These are phyloP conservation scores for Neurospora sp. DNA, from an alignment of 2,329 filamentous ascomycete species.

Conservation along the genomic window DNA sequence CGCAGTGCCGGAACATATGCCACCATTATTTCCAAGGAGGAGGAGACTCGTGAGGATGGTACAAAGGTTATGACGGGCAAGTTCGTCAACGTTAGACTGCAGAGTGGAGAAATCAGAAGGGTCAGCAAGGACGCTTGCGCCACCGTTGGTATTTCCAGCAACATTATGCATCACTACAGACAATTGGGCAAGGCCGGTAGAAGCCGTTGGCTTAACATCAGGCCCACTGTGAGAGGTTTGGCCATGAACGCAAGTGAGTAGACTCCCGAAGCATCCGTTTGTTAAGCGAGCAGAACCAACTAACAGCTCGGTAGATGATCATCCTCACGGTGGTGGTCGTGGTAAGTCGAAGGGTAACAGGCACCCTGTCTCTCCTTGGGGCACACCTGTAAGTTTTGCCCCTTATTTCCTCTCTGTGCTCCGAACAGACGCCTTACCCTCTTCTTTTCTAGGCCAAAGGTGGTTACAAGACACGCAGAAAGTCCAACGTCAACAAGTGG, in stretches of 20 bases:
- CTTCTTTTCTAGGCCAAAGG: conserved; percentile 53
- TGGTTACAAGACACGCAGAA: conserved; percentile 85
- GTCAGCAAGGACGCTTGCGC: conserved; percentile 90
- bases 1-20: conserved; percentile 90
- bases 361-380: conserved; percentile 92
- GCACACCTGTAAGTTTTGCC: conserved; percentile 65
- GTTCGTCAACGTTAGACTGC: conserved; percentile 75
- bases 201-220: conserved; percentile 85
- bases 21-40: conserved; percentile 80
- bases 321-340: conserved; percentile 97
- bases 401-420: neutral
- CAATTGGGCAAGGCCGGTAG: conserved; percentile 93
- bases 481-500: conserved; percentile 83
- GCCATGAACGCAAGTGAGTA: conserved; percentile 89
- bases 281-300: neutral
- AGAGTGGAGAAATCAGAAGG: conserved; percentile 85
- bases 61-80: conserved; percentile 56
- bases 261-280: neutral
- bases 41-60: conserved; percentile 54
- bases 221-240: conserved; percentile 91
- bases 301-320: conserved; percentile 51
- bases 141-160: conserved; percentile 90
- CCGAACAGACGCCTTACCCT: conserved; percentile 20
- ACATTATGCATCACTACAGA: conserved; percentile 79
- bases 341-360: conserved; percentile 99